phyloP scores from a whole-genome alignment of 176 grass and related monocot species.

The Oryza longistaminata region DNA sequence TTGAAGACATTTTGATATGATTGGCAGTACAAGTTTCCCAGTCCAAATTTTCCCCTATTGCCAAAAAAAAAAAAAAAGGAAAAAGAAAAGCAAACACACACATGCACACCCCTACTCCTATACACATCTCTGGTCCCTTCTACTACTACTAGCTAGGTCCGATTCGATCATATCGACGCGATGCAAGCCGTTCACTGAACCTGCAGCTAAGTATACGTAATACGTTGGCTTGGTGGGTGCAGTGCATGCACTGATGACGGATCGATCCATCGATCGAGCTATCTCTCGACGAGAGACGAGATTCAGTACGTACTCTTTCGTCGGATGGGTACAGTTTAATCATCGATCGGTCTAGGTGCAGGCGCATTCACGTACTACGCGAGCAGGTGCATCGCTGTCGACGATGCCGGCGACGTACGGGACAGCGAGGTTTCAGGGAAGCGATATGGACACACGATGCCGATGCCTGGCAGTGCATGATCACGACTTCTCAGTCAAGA shows the following conservation, averaged over 20 bases:
- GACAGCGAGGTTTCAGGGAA: not conserved
- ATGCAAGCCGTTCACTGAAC: not conserved
- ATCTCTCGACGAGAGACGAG: not conserved
- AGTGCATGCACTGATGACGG: not conserved
- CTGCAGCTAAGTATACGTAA: not conserved
- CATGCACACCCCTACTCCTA: too few relatives aligned
- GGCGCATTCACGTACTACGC: too few relatives aligned
- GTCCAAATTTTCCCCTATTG: too few relatives aligned
- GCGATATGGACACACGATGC: not conserved
- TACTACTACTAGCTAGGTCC: too few relatives aligned
- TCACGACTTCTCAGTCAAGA: not conserved
- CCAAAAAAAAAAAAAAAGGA: too few relatives aligned
- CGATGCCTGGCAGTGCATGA: too few relatives aligned
- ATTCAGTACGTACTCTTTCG: not conserved
- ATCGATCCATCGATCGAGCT: not conserved
- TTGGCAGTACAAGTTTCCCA: too few relatives aligned
- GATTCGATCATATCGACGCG: not conserved
- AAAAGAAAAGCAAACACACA: too few relatives aligned
- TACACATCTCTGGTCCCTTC: too few relatives aligned
- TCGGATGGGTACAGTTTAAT: not conserved
- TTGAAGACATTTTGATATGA: too few relatives aligned
- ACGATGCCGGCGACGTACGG: not conserved
- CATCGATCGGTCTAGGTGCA: not conserved
- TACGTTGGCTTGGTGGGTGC: not conserved
- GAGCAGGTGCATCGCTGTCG: not conserved